Conservation (phyloP, 2,329 filamentous ascomycete species). For the Coleophoma eucalyptorum region DNA sequence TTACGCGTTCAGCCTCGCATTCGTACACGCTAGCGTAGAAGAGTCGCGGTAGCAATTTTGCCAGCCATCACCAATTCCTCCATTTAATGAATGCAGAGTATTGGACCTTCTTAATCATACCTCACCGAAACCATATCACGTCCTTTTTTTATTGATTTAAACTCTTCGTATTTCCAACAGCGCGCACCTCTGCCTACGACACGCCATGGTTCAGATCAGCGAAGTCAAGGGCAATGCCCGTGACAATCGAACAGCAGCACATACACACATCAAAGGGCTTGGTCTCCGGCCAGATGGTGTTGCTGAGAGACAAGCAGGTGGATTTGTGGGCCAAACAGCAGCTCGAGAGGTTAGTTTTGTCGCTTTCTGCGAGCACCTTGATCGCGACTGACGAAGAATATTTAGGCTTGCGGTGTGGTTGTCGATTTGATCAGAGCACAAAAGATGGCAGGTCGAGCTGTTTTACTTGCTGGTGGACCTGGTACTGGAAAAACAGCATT, state of each 20-base stretch:
- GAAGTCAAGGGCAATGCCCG: slow-evolving; percentile 93
- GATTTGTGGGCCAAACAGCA: slow-evolving; percentile 84
- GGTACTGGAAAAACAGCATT: slow-evolving; percentile 97
- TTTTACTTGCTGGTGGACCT: slow-evolving; percentile 88
- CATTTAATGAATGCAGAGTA: too few relatives aligned
- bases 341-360: slow-evolving; percentile 72
- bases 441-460: slow-evolving; percentile 95
- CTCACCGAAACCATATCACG: background rate
- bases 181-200: slow-evolving; percentile 15
- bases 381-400: slow-evolving; percentile 63
- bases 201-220: slow-evolving; percentile 79
- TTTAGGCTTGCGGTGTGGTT: slow-evolving; percentile 92
- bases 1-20: too few relatives aligned
- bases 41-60: too few relatives aligned
- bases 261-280: slow-evolving; percentile 96
- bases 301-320: slow-evolving; percentile 73
- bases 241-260: slow-evolving; percentile 92
- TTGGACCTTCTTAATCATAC: too few relatives aligned
- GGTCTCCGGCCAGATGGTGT: slow-evolving; percentile 82
- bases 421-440: slow-evolving; percentile 94
- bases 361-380: slow-evolving; percentile 64
- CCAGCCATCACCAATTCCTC: too few relatives aligned
- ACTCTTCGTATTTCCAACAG: background rate
- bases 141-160: background rate
- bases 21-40: too few relatives aligned